Base-by-base conservation (phyloP, 768 basidiomycete species). In the Brasilioporus rufonigricans region DNA sequence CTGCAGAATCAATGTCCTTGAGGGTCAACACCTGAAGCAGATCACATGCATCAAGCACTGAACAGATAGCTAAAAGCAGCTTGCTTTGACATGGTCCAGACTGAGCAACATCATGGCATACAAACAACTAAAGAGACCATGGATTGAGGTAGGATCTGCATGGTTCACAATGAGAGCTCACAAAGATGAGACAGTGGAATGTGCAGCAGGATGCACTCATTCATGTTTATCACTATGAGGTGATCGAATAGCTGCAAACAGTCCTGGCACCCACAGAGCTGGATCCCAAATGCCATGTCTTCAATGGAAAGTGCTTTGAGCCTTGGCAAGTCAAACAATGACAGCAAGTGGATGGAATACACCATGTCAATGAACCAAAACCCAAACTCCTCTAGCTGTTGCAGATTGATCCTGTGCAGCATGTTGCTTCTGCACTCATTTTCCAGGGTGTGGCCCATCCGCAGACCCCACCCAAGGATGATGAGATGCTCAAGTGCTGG, bases 381-480 rank as follows among this genome's bases (percentile, higher is more conserved):
- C 33, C 67, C 64, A 44, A 80, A 70, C 27, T 64, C 57, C 7
- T 61, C 68, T 44, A 79, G 61, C n/a, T 52, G 61, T 13, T 61
- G 61, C 21, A 77, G 63, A 27, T 55, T 53, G 47, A 74, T 67
- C 47, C 35, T n/a, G n/a, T n/a, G n/a, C n/a, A n/a, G n/a, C n/a
- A n/a, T n/a, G n/a, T n/a, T n/a, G n/a, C n/a, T n/a, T n/a, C n/a
- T n/a, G n/a, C n/a, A n/a, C n/a, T n/a, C n/a, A n/a, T n/a, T n/a
- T n/a, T n/a, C n/a, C n/a, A n/a, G n/a, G n/a, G n/a, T n/a, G n/a
- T n/a, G n/a, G n/a, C n/a, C n/a, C n/a, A n/a, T n/a, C n/a, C 63
- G 70, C 2, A 81, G 80, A 16, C 82, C 83, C 73, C 82, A 80
- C 3, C 83, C 84, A 11, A 81, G 66, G 41, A 86, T 74, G 33